These are phyloP conservation scores for Fennellomyces sp. DNA, from an alignment of 371 early-diverging fungal species.

Conservation along the genomic window DNA sequence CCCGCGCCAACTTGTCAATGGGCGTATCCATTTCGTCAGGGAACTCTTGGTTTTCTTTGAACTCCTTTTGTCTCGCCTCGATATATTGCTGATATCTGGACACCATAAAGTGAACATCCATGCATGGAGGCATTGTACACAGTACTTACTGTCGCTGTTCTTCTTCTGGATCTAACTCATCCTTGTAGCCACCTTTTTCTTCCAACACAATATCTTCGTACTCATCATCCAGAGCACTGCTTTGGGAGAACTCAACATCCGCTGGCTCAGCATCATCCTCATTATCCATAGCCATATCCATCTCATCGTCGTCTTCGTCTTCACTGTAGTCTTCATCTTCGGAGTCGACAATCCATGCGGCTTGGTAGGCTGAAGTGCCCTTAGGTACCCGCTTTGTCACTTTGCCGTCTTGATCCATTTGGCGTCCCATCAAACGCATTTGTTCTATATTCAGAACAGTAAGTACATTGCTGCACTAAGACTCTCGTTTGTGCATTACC, in stretches of 20 bases:
- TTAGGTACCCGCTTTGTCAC: conserved; percentile 78
- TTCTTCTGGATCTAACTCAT: conserved; percentile 49
- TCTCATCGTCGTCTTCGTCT: conserved; percentile 65
- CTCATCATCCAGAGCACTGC: conserved; percentile 58
- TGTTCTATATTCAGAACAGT: conserved; percentile 18
- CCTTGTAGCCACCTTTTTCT: conserved; percentile 41
- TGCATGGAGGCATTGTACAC: too few species aligned
- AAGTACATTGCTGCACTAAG: not conserved
- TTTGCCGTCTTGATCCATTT: conserved; percentile 18
- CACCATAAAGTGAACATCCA: not conserved
- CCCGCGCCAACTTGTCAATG: conserved; percentile 78
- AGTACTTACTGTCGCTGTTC: conserved; percentile 46
- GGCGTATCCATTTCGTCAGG: conserved; percentile 98
- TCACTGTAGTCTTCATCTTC: conserved; percentile 65
- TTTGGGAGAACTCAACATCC: conserved; percentile 15
- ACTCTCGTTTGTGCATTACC: conserved; percentile 39
- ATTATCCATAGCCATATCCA: conserved; percentile 42
- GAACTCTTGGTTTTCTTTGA: conserved; percentile 80
- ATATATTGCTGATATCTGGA: conserved; percentile 69
- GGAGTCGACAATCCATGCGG: conserved; percentile 94
- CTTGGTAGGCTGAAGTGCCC: conserved; percentile 96
- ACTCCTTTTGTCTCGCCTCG: conserved; percentile 66
- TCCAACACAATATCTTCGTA: conserved; percentile 79
- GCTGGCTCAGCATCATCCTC: conserved; percentile 44
- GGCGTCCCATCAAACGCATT: conserved; percentile 41